Percentiles rank a stretch among this genome's conserved stretches.
phyloP scores from a whole-genome alignment of 1,284 basidiomycete genomes.

The Melampsora medusae region DNA sequence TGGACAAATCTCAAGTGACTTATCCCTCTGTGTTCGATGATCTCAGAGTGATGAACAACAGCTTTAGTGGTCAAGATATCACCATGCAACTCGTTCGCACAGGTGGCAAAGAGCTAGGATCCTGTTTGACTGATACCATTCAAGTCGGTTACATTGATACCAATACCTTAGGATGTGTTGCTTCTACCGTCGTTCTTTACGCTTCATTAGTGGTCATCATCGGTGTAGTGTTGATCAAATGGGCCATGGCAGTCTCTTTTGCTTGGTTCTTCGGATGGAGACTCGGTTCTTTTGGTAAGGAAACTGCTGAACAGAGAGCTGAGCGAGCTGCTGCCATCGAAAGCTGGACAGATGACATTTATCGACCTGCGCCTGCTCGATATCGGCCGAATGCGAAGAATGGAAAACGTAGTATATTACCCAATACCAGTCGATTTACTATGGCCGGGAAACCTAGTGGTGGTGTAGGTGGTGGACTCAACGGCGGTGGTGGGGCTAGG shows the following conservation, averaged over 20 bases:
- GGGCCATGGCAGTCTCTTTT: conserved; percentile 93
- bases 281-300: conserved; percentile 86
- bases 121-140: conserved; percentile 80
- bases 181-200: conserved; percentile 89
- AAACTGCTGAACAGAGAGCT: conserved; percentile 93
- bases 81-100: conserved; percentile 75
- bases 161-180: conserved; percentile 89
- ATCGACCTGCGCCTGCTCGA: conserved; percentile 83
- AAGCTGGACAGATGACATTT: conserved; percentile 94
- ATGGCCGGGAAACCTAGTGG: conserved; percentile 61
- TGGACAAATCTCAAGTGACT: conserved; percentile 71
- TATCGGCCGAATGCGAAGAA: conserved; percentile 76
- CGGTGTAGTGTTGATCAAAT: conserved; percentile 91
- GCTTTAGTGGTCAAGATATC: conserved; percentile 76
- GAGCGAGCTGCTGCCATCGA: conserved; percentile 86
- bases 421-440: conserved; percentile 79
- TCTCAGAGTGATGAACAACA: conserved; percentile 67
- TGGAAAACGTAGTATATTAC: conserved; percentile 69
- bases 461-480: not conserved
- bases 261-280: conserved; percentile 95
- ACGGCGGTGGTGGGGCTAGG: conserved; percentile 8
- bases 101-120: conserved; percentile 64
- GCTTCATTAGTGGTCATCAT: conserved; percentile 95
- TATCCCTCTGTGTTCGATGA: conserved; percentile 79
- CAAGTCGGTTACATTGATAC: conserved; percentile 92